phyloP scores from a whole-genome alignment of 495 filamentous ascomycete species.

The Penicillium coffeae region DNA sequence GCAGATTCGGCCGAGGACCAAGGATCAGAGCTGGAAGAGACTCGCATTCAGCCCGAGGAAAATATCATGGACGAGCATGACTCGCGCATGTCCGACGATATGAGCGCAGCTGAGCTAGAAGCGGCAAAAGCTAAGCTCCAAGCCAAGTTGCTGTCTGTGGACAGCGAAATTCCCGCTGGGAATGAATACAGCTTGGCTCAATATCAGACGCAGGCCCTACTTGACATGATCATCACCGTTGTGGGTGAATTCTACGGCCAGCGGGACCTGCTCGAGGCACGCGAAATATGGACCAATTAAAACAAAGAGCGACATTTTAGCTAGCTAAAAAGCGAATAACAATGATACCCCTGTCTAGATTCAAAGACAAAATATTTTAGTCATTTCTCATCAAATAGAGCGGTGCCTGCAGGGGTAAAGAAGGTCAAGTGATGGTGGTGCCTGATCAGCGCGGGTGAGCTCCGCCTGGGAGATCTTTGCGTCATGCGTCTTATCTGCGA shows the following conservation, averaged over 20 bases:
- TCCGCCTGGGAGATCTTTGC: slow-evolving; percentile 1
- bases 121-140: slow-evolving; percentile 58
- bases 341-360: slow-evolving; percentile 8
- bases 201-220: slow-evolving; percentile 45
- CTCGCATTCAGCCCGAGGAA: not conserved
- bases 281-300: slow-evolving; percentile 46
- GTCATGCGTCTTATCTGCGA: slow-evolving; percentile 10
- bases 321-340: not conserved
- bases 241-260: slow-evolving; percentile 90
- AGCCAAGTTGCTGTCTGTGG: slow-evolving; percentile 34
- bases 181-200: not conserved
- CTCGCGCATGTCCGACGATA: slow-evolving; percentile 22
- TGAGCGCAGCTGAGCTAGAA: slow-evolving; percentile 39
- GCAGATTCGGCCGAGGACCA: slow-evolving; percentile 2
- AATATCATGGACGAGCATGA: slow-evolving; percentile 11
- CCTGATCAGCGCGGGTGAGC: not conserved
- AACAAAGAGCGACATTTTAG: not conserved
- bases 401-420: too few relatives aligned
- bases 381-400: too few relatives aligned
- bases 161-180: slow-evolving; percentile 5
- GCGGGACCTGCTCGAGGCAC: slow-evolving; percentile 72
- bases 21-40: not conserved
- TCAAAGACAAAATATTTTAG: too few relatives aligned
- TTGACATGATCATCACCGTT: slow-evolving; percentile 91
- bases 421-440: not conserved